These are phyloP conservation scores for Colletotrichum filicis DNA, from an alignment of 2,329 filamentous ascomycete species.

Conservation along the genomic window DNA sequence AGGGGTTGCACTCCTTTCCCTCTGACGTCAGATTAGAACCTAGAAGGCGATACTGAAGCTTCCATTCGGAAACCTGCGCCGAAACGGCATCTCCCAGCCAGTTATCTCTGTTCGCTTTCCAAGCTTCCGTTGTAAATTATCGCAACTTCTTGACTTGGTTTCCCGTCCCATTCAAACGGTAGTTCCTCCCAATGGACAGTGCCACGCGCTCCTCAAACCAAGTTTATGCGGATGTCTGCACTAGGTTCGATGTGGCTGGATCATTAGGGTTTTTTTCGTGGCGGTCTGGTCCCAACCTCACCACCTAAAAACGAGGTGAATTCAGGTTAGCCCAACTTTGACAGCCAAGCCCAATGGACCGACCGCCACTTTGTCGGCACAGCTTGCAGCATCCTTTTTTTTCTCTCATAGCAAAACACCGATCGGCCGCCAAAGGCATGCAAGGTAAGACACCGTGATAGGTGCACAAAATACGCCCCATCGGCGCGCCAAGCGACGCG, in stretches of 20 bases:
- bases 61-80: not conserved
- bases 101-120: not conserved
- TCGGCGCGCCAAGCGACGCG: slow-evolving; percentile 24
- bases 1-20: not conserved
- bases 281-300: not conserved
- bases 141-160: not conserved
- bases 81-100: not conserved
- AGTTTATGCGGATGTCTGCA: not conserved
- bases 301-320: not conserved
- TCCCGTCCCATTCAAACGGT: not conserved
- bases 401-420: not conserved
- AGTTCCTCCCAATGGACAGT: not conserved
- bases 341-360: slow-evolving; percentile 9
- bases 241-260: not conserved
- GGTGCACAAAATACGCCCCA: not conserved
- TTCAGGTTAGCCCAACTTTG: not conserved
- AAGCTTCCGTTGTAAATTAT: not conserved
- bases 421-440: not conserved
- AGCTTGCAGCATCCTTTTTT: not conserved
- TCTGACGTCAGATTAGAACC: not conserved
- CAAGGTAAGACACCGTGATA: not conserved
- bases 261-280: not conserved
- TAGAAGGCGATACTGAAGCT: not conserved
- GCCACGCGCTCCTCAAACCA: not conserved
- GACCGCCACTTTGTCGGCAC: not conserved